Evolutionary conservation across 2,329 filamentous ascomycete species (phyloP).

Genomic region (Pyricularia pennisetigena): DNA sequence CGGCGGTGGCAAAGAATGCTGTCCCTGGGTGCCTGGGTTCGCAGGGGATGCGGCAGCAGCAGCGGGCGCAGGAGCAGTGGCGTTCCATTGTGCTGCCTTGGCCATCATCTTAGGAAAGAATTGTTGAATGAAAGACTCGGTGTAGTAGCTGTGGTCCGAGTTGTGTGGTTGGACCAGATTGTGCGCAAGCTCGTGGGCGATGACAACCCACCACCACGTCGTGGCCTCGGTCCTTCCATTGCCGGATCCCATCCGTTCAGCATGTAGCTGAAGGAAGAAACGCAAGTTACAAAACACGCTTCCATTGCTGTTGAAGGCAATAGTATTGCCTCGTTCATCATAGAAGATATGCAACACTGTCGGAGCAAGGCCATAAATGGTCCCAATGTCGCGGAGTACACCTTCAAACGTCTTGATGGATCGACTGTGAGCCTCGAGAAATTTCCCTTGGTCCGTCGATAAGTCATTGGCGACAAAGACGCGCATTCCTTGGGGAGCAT

Average conservation of each 20-base stretch:
- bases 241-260: conserved; percentile 22
- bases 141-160: conserved; percentile 72
- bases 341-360: conserved; percentile 78
- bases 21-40: not conserved
- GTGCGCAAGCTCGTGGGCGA: conserved; percentile 92
- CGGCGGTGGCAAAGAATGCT: not conserved
- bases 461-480: conserved; percentile 58
- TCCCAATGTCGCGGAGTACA: conserved; percentile 59
- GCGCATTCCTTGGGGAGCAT: conserved; percentile 61
- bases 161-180: conserved; percentile 77
- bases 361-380: conserved; percentile 61
- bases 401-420: conserved; percentile 60
- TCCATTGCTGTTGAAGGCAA: conserved; percentile 84
- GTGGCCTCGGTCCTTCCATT: conserved; percentile 26
- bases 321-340: conserved; percentile 67
- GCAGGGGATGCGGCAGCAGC: conserved; percentile 8
- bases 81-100: conserved; percentile 26
- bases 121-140: conserved; percentile 67
- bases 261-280: conserved; percentile 76
- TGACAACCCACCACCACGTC: conserved; percentile 34
- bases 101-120: conserved; percentile 64
- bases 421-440: conserved; percentile 50
- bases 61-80: conserved; percentile 16
- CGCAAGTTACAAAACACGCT: conserved; percentile 90
- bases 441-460: conserved; percentile 35